phyloP scores from a whole-genome alignment of 192 early-diverging fungal species.

The Pilaira anomala region DNA sequence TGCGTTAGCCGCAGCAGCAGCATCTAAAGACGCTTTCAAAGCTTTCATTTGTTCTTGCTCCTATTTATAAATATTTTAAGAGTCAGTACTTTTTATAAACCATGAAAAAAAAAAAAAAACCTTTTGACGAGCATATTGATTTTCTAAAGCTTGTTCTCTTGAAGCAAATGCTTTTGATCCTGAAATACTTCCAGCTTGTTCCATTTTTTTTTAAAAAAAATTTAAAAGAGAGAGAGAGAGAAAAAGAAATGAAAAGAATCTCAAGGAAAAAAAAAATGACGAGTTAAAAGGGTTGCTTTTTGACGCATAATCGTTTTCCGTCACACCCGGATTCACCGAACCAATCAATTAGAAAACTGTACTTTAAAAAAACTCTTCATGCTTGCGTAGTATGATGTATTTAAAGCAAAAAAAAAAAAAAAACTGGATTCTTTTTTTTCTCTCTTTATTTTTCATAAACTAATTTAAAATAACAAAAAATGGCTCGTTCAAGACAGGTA shows the following conservation, averaged over 20 bases:
- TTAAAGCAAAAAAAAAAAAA: too few species aligned
- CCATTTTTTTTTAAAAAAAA: constrained; percentile 3
- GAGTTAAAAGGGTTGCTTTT: background rate
- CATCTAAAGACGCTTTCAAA: constrained; percentile 5
- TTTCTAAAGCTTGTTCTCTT: constrained; percentile 20
- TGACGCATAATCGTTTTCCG: background rate
- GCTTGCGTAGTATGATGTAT: too few species aligned
- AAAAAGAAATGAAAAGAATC: constrained; percentile 1
- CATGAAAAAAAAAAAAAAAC: background rate
- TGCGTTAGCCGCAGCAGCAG: too few species aligned
- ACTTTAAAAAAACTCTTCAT: too few species aligned
- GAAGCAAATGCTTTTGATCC: constrained; percentile 4
- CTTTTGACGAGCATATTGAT: constrained; percentile 18
- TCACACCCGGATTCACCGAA: constrained; percentile 6
- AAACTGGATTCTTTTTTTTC: background rate
- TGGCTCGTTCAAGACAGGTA: constrained; percentile 30
- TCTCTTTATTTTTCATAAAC: constrained; percentile 4
- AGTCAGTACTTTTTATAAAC: background rate
- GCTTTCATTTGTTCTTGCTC: constrained; percentile 14
- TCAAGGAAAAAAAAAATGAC: background rate
- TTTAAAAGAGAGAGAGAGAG: background rate
- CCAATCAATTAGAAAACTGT: constrained; percentile 18
- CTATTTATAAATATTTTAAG: background rate
- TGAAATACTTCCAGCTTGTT: constrained; percentile 2
- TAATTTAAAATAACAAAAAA: constrained; percentile 2